Evolutionary conservation across 768 basidiomycete species (phyloP).

Genomic region (Suillus sp.): DNA sequence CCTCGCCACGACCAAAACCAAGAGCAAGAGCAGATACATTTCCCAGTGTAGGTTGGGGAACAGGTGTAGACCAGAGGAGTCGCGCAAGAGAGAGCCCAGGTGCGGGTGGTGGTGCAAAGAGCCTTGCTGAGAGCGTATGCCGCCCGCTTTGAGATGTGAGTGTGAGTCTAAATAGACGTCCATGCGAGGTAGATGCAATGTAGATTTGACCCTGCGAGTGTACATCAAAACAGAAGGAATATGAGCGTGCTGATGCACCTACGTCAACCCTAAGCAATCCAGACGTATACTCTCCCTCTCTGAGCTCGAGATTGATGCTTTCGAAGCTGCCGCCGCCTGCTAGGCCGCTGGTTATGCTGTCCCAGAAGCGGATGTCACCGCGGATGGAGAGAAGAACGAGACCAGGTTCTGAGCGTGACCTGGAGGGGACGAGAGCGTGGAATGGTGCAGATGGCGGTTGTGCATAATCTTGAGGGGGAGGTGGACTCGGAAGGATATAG

Average conservation of each 20-base stretch:
- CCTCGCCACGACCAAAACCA: conserved; percentile 30
- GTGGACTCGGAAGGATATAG: conserved; percentile 79
- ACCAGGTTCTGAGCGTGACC: conserved; percentile 70
- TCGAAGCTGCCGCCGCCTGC: conserved; percentile 73
- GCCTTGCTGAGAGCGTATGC: conserved; percentile 56
- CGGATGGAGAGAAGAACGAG: conserved; percentile 73
- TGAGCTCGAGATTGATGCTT: conserved; percentile 43
- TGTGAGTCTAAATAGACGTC: conserved; percentile 63
- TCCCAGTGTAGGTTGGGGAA: conserved; percentile 49
- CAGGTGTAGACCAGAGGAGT: conserved; percentile 44
- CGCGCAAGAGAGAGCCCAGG: conserved; percentile 46
- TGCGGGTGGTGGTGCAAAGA: conserved; percentile 58
- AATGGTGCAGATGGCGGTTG: conserved; percentile 52
- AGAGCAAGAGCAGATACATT: conserved; percentile 68
- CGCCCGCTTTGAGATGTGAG: conserved; percentile 71
- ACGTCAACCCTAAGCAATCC: conserved; percentile 69
- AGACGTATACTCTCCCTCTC: conserved; percentile 61
- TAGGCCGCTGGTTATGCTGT: conserved; percentile 80
- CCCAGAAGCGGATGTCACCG: conserved; percentile 85
- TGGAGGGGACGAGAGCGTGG: conserved; percentile 63
- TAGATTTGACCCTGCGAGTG: conserved; percentile 59
- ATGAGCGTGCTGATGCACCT: conserved; percentile 30
- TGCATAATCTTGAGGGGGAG: conserved; percentile 38
- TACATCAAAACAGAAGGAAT: conserved; percentile 14
- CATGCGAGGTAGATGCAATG: conserved; percentile 67